These are phyloP conservation scores for Zymoseptoria ardabiliae DNA, from an alignment of 2,329 filamentous ascomycete species.

Conservation along the genomic window DNA sequence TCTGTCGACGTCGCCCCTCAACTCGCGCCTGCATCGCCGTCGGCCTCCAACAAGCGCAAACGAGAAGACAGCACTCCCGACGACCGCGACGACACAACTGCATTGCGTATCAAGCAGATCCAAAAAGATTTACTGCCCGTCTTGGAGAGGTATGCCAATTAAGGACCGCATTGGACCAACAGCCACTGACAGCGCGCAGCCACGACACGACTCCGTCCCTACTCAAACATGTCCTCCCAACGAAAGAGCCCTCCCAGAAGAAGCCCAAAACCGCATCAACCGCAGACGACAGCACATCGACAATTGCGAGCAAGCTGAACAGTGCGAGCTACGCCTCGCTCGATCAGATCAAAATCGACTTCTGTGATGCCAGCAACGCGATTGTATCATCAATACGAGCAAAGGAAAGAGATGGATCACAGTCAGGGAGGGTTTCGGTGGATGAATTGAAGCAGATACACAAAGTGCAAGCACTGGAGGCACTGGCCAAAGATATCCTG, in stretches of 20 bases:
- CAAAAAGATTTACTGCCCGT: slow-evolving; percentile 38
- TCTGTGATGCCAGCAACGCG: slow-evolving; percentile 33
- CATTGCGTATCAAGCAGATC: slow-evolving; percentile 20
- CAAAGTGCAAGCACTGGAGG: slow-evolving; percentile 23
- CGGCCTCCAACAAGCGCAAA: slow-evolving; percentile 37
- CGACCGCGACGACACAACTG: slow-evolving; percentile 21
- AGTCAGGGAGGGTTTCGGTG: slow-evolving; percentile 25
- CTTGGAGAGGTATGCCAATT: slow-evolving; percentile 33
- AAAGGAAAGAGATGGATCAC: slow-evolving; percentile 19
- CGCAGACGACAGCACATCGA: slow-evolving; percentile 20
- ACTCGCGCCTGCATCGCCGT: slow-evolving; percentile 4
- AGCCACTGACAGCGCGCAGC: slow-evolving; percentile 15
- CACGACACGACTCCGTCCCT: slow-evolving; percentile 41
- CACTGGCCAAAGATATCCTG: slow-evolving; percentile 23
- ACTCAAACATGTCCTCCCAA: slow-evolving; percentile 34
- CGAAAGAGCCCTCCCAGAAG: slow-evolving; percentile 37
- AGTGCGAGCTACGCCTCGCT: slow-evolving; percentile 35
- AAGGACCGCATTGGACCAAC: not conserved
- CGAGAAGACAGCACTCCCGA: slow-evolving; percentile 31
- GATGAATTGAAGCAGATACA: slow-evolving; percentile 33
- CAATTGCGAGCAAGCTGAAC: slow-evolving; percentile 34
- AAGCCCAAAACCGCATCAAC: slow-evolving; percentile 35
- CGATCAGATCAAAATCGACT: slow-evolving; percentile 37
- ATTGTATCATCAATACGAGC: slow-evolving; percentile 30
- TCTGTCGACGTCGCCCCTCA: slow-evolving; percentile 1